Percentiles rank a stretch among this genome's conserved stretches.
These are phyloP conservation scores for Starmerella khaoyaiensis DNA, from an alignment of 805 yeast genomes.

Conservation along the genomic window DNA sequence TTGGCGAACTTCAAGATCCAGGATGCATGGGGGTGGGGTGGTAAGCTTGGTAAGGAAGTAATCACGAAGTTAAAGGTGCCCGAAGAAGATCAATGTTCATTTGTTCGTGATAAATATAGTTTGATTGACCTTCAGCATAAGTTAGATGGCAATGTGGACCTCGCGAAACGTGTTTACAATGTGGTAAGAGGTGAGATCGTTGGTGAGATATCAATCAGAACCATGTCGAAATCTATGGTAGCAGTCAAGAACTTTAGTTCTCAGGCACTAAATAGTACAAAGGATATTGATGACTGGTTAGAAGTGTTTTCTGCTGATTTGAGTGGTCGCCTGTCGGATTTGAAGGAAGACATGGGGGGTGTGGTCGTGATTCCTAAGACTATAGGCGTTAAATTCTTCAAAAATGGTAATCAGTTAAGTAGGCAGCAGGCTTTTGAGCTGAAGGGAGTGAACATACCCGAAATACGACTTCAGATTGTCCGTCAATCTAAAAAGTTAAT, in stretches of 20 bases:
- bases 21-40: slow-evolving; percentile 87
- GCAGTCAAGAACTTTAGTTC: slow-evolving; percentile 70
- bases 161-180: slow-evolving; percentile 44
- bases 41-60: slow-evolving; percentile 61
- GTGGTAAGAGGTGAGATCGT: slow-evolving; percentile 51
- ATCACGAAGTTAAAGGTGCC: slow-evolving; percentile 34
- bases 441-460: slow-evolving; percentile 1
- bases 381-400: slow-evolving; percentile 31
- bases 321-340: slow-evolving; percentile 52
- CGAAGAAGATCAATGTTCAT: slow-evolving; percentile 33
- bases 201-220: slow-evolving; percentile 44
- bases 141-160: slow-evolving; percentile 32
- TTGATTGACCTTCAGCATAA: slow-evolving; percentile 17
- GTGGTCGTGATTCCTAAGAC: slow-evolving; percentile 42
- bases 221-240: slow-evolving; percentile 72
- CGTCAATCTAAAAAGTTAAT: slow-evolving; percentile 10
- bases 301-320: slow-evolving; percentile 73
- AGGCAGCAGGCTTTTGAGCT: slow-evolving; percentile 11
- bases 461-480: slow-evolving; percentile 9
- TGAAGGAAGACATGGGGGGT: slow-evolving; percentile 47
- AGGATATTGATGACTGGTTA: slow-evolving; percentile 65
- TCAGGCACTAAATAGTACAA: slow-evolving; percentile 34
- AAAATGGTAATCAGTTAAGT: slow-evolving; percentile 7
- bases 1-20: slow-evolving; percentile 47
- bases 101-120: slow-evolving; percentile 10